Evolutionary conservation across 2,329 filamentous ascomycete genomes (phyloP).

Genomic region (Fusarium compactum): DNA sequence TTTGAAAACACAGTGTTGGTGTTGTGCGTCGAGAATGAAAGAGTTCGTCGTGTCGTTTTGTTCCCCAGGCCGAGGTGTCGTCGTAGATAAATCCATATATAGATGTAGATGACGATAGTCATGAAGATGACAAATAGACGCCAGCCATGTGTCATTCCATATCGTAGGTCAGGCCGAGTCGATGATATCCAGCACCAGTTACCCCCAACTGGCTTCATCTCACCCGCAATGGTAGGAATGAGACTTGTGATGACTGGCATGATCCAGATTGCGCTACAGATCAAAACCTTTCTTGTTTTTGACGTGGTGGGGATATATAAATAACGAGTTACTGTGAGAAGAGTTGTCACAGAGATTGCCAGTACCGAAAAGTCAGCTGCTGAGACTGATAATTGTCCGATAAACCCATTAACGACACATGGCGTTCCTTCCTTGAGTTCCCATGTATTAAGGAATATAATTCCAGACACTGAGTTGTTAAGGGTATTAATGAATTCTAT

Average conservation of each 20-base stretch:
- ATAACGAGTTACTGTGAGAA: constrained; percentile 40
- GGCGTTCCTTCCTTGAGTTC: constrained; percentile 24
- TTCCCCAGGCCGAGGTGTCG: constrained; percentile 13
- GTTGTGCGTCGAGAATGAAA: constrained; percentile 16
- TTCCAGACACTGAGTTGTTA: constrained; percentile 43
- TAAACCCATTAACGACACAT: constrained; percentile 38
- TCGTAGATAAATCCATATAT: constrained; percentile 50
- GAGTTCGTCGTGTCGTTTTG: not conserved
- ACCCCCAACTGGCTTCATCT: constrained; percentile 53
- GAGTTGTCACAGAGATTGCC: constrained; percentile 42
- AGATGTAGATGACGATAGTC: constrained; percentile 57
- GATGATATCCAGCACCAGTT: constrained; percentile 63
- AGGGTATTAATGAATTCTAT: constrained; percentile 43
- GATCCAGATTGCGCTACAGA: constrained; percentile 37
- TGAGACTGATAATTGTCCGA: constrained; percentile 42
- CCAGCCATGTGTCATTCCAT: constrained; percentile 60
- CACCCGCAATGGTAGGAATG: constrained; percentile 30
- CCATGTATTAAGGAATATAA: constrained; percentile 27
- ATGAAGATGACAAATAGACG: constrained; percentile 57
- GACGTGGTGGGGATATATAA: constrained; percentile 37
- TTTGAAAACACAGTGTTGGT: constrained; percentile 13
- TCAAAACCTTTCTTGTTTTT: constrained; percentile 17
- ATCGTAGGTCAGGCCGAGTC: constrained; percentile 55
- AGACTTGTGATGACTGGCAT: constrained; percentile 40
- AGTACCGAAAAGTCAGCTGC: constrained; percentile 45